phyloP scores from a whole-genome alignment of 1,139 yeast genomes.

The Arxiozyma slooffiae region DNA sequence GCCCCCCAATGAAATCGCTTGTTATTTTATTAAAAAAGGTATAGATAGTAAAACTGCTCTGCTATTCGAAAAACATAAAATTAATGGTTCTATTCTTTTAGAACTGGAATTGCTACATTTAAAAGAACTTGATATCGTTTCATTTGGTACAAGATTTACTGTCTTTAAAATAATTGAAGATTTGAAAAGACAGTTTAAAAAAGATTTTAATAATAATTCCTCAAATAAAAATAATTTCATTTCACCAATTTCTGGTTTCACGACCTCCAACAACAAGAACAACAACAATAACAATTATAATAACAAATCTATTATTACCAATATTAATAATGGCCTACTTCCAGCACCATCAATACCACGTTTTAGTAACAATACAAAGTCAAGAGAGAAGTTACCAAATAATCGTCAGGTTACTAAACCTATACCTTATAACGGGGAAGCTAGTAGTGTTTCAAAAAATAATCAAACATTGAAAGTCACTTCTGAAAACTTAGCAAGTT shows the following conservation, averaged over 20 bases:
- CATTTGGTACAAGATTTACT: slow-evolving; percentile 93
- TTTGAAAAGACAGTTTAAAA: slow-evolving; percentile 28
- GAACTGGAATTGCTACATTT: slow-evolving; percentile 78
- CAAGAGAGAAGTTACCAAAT: neutral
- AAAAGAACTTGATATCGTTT: slow-evolving; percentile 81
- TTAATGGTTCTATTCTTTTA: slow-evolving; percentile 73
- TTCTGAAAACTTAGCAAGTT: slow-evolving; percentile 7
- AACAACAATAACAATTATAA: neutral
- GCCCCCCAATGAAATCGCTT: slow-evolving; percentile 78
- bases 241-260: neutral
- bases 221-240: too few relatives aligned
- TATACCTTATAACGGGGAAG: neutral
- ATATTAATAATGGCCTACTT: neutral
- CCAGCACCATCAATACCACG: neutral
- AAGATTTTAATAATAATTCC: neutral
- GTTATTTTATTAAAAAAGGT: slow-evolving; percentile 62
- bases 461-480: neutral
- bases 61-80: slow-evolving; percentile 76
- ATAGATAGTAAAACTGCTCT: slow-evolving; percentile 64
- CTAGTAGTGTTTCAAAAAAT: neutral
- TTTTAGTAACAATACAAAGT: too few relatives aligned
- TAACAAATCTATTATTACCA: too few relatives aligned
- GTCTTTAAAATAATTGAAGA: slow-evolving; percentile 79
- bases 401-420: neutral
- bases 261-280: too few relatives aligned